These are phyloP conservation scores for Daphne laureola DNA, from an alignment of 441 rosid species.

Conservation along the genomic window DNA sequence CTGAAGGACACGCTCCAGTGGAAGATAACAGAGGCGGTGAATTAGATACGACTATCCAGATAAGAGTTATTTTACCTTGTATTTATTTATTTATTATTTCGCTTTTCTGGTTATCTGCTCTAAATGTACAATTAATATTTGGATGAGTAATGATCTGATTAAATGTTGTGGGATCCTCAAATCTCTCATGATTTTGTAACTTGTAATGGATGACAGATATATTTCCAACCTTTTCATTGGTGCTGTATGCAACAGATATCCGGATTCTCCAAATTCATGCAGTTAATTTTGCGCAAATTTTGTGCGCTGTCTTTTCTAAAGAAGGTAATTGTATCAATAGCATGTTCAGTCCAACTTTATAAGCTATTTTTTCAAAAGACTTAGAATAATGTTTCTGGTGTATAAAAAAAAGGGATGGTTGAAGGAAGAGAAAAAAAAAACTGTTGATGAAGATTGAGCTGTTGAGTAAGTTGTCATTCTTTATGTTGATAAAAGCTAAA, in stretches of 20 bases:
- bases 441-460: too few species aligned
- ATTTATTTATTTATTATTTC: conserved; percentile 2
- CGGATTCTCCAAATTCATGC: conserved; percentile 7
- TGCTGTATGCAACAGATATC: conserved; percentile 15
- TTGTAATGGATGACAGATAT: not conserved
- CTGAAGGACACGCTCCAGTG: conserved; percentile 9
- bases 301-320: conserved; percentile 10
- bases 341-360: not conserved
- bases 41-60: conserved; percentile 5
- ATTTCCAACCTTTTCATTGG: conserved; percentile 1
- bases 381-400: too few species aligned
- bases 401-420: too few species aligned
- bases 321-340: conserved; percentile 13
- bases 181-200: not conserved
- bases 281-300: conserved; percentile 9
- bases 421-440: too few species aligned
- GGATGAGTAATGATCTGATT: not conserved
- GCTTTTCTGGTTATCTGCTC: not conserved
- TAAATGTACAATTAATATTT: not conserved
- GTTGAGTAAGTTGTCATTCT: too few species aligned
- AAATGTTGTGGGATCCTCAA: not conserved
- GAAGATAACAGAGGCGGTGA: conserved; percentile 9
- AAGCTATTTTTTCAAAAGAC: not conserved
- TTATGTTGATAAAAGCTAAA: too few species aligned
- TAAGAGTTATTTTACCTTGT: conserved; percentile 14